Evolutionary conservation across 2,329 filamentous ascomycete genomes (phyloP), one percentile per base, ranked within the genome.

Genomic region (Neofusicoccum cordaticola): DNA sequence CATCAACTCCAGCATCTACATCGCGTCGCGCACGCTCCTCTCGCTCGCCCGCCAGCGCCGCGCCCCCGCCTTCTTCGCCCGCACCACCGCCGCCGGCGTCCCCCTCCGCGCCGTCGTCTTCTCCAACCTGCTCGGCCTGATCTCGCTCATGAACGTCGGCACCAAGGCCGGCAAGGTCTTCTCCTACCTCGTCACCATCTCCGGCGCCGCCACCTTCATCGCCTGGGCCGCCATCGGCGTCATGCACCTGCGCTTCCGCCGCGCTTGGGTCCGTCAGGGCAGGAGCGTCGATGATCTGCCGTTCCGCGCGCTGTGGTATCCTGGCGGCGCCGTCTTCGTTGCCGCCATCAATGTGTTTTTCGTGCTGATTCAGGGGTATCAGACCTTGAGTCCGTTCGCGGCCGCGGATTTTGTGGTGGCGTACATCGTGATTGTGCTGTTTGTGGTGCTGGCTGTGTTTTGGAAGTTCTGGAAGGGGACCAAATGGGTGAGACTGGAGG

Each of bases 1-100:
- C 17, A 85, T 89, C 69, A 93, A 93, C 77, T 88, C 86, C 61
- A 90, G 88, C 8, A 89, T 93, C 67, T 93, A 93, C 74, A 91
- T 93, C 68, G 87, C 87, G 50, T 90, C 88, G 2, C 85, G 91
- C 22, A 93, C 90, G 0, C 77, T 94, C 1, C 78, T 93, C 0
- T 92, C 87, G 78, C 90, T 93, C 86, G 89, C 89, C 0, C 88
- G 91, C 70, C 86, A 87, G 50, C 82, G 85, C 52, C 91, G 90
- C 74, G 91, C 90, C 0, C 91, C 91, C 0, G 79, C 77, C 19
- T 84, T 93, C 69, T 80, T 93, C 1, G 88, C 88, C 47, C 86
- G 84, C 74, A 91, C 90, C 2, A 86, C 89, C 73, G 79, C 79
- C 27, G 82, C 85, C 13, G 90, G 90, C 31, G 83, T 85, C 0